Evolutionary conservation across 257 asterid genomes (phyloP), one percentile per base, ranked within the genome.

Genomic region (Thymus quinquecostatus): DNA sequence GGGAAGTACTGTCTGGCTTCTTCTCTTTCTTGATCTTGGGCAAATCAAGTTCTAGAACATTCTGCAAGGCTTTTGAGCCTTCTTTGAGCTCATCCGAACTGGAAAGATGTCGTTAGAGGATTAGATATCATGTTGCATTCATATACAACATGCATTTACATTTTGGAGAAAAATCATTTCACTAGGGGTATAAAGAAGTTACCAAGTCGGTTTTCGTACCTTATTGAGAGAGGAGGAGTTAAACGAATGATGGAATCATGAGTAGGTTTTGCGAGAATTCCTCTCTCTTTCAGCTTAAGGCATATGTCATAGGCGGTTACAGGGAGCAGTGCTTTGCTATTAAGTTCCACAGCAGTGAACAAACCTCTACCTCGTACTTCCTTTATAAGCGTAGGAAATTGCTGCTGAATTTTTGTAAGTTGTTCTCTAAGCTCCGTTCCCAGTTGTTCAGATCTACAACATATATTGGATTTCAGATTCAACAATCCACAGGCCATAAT

Each of bases 351-450:
- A 0, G 98, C 99, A 2, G 81, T 86, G 86, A 91, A 92, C 84
- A 94, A 79, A 50, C 99, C 98, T 84, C 75, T 88, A 69, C 99
- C 99, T 50, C 97, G 85, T 40, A 91, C 90, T 80, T 94, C 97
- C 76, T 89, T 89, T 77, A 94, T 83, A 70, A 85, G 78, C 33
- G 84, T 59, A 1, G 96, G 97, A 73, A 86, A 94, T 64, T 73
- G 79, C 80, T 65, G 81, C 77, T 94, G 97, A 80, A 94, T 55
- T 74, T 72, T 86, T 65, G 36, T 56, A 57, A 94, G 87, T 53
- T 81, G 90, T 61, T 75, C 84, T 78, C 94, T 82, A 44, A 94
- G 87, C 80, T 86, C 87, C 79, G 78, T 73, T 72, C 99, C 99
- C 84, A 84, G 77, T 64, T 81, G 71, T 58, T 83, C 96, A 75